phyloP scores from a whole-genome alignment of 2,329 filamentous ascomycete genomes.

The Hypoxylon sp. region DNA sequence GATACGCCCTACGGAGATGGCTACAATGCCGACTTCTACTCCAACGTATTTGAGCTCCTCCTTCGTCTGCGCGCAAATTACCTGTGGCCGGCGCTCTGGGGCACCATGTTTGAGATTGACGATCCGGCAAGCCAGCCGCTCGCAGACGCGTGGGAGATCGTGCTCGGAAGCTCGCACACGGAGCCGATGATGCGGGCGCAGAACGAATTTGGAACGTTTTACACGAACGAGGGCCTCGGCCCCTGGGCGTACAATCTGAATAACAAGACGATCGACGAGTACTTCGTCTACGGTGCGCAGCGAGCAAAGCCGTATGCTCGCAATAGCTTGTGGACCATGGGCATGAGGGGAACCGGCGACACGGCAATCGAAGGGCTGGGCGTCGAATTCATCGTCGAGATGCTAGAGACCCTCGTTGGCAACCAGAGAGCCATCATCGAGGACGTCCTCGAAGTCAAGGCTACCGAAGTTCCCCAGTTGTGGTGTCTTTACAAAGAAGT shows the following conservation, averaged over 20 bases:
- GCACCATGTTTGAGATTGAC: constrained; percentile 75
- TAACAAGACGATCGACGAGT: constrained; percentile 71
- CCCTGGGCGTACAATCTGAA: constrained; percentile 76
- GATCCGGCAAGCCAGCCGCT: constrained; percentile 73
- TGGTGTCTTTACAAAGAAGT: constrained; percentile 82
- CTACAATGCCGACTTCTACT: constrained; percentile 70
- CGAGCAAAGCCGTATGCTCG: constrained; percentile 71
- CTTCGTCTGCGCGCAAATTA: constrained; percentile 76
- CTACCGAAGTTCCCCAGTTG: constrained; percentile 67
- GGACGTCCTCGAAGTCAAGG: constrained; percentile 61
- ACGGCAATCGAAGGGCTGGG: constrained; percentile 64
- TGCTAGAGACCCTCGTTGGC: constrained; percentile 67
- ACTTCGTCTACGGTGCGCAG: constrained; percentile 71
- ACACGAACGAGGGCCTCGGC: constrained; percentile 54
- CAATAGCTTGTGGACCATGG: constrained; percentile 70
- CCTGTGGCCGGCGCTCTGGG: constrained; percentile 77
- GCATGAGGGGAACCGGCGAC: constrained; percentile 75
- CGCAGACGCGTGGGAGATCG: constrained; percentile 76
- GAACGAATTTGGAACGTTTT: constrained; percentile 63
- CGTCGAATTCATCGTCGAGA: constrained; percentile 62
- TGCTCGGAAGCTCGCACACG: constrained; percentile 76
- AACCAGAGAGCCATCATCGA: constrained; percentile 67
- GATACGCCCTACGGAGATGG: constrained; percentile 56
- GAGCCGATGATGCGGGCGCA: constrained; percentile 73
- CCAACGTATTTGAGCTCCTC: constrained; percentile 73